Evolutionary conservation across 1,284 basidiomycete genomes (phyloP).

Genomic region (Boletus calvinii): DNA sequence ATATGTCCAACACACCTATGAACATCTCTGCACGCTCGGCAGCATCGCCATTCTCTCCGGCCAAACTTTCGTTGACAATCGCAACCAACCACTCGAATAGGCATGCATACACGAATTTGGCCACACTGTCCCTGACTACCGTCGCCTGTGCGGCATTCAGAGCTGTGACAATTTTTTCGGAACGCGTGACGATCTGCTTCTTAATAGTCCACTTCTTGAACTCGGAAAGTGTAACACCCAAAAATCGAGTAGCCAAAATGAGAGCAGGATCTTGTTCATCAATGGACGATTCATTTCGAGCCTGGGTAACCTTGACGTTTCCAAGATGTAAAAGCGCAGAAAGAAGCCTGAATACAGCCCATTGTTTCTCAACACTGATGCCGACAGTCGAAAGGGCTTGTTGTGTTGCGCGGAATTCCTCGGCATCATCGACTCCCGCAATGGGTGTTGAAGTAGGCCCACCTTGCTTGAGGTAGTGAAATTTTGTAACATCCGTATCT

Average conservation of each 20-base stretch:
- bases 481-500: conserved; percentile 83
- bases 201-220: conserved; percentile 99
- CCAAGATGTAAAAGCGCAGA: conserved; percentile 95
- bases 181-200: conserved; percentile 93
- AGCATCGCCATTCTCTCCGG: conserved; percentile 86
- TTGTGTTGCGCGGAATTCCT: conserved; percentile 93
- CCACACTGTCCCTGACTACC: conserved; percentile 95
- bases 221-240: conserved; percentile 89
- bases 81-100: conserved; percentile 99
- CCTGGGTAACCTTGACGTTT: conserved; percentile 87
- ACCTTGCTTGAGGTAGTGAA: conserved; percentile 93
- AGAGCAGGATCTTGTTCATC: conserved; percentile 86
- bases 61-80: conserved; percentile 94
- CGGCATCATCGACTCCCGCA: conserved; percentile 89
- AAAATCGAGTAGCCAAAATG: conserved; percentile 79
- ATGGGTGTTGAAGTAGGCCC: conserved; percentile 86
- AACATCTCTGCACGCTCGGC: conserved; percentile 92
- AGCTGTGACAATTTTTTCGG: conserved; percentile 92
- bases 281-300: conserved; percentile 82
- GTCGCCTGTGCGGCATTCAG: conserved; percentile 88
- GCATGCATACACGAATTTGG: conserved; percentile 98
- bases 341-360: conserved; percentile 95
- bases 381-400: conserved; percentile 95
- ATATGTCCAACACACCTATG: conserved; percentile 97
- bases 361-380: conserved; percentile 95